phyloP scores from a whole-genome alignment of 352 stramenopile genomes.

The Phytopythium litorale region DNA sequence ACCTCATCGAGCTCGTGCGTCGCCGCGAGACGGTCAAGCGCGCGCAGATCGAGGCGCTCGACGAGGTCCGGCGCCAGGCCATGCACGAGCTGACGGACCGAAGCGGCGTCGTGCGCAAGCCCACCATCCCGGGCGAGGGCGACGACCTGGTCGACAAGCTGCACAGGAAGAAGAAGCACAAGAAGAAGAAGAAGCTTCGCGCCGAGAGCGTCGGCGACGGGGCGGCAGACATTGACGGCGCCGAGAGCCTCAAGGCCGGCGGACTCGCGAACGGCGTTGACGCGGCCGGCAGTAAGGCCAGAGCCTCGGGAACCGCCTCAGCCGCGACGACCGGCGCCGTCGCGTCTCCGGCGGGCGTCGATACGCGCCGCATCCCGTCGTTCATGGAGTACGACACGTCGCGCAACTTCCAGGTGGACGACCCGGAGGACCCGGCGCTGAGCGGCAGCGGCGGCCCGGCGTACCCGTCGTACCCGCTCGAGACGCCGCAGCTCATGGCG shows the following conservation, averaged over 20 bases:
- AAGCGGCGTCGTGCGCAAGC: slow-evolving; percentile 40
- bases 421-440: slow-evolving; percentile 14
- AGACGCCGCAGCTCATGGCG: slow-evolving; percentile 56
- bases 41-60: slow-evolving; percentile 75
- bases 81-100: slow-evolving; percentile 57
- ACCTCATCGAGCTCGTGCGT: slow-evolving; percentile 81
- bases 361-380: slow-evolving; percentile 10
- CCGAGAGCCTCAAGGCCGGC: background rate
- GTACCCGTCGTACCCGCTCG: slow-evolving; percentile 67
- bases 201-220: slow-evolving; percentile 25
- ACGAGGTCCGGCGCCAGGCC: slow-evolving; percentile 66
- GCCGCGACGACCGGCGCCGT: slow-evolving; percentile 5
- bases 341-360: slow-evolving; percentile 3
- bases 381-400: slow-evolving; percentile 82
- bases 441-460: slow-evolving; percentile 19
- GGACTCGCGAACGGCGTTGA: background rate
- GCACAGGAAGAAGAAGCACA: slow-evolving; percentile 74
- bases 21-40: slow-evolving; percentile 84
- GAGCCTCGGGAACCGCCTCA: background rate
- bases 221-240: slow-evolving; percentile 10
- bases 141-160: slow-evolving; percentile 49
- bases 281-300: background rate
- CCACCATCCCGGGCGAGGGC: slow-evolving; percentile 47
- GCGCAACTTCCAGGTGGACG: slow-evolving; percentile 52
- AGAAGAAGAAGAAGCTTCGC: slow-evolving; percentile 33